Percentiles rank a stretch among this genome's conserved stretches.
These are phyloP conservation scores for Marchantia polymorpha DNA, from an alignment of 225 moss, liverwort and hornwort genomes.

Conservation along the genomic window DNA sequence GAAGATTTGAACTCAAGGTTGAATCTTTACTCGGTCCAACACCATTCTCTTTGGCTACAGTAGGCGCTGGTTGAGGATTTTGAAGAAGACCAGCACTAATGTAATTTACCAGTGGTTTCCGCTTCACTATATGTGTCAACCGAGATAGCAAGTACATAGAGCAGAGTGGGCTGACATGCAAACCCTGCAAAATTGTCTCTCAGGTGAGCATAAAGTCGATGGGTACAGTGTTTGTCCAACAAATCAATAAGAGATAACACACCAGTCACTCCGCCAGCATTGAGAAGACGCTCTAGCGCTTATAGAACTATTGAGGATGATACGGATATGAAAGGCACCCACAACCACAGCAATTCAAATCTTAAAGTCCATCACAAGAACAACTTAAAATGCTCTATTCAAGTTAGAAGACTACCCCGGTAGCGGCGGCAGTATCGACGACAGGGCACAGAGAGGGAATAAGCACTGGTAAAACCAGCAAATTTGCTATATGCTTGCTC, in stretches of 20 bases:
- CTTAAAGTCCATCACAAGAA: neutral
- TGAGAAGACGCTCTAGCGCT: neutral
- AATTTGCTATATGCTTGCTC: slow-evolving; percentile 83
- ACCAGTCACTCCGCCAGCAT: neutral
- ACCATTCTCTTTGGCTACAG: slow-evolving; percentile 43
- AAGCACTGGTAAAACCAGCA: slow-evolving; percentile 79
- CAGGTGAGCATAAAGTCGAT: neutral
- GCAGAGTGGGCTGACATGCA: slow-evolving; percentile 88
- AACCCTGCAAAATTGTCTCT: slow-evolving; percentile 50
- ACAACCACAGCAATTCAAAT: neutral
- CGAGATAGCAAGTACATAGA: slow-evolving; percentile 92
- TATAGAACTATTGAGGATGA: neutral
- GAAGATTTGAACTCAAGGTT: slow-evolving; percentile 4
- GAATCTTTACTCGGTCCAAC: slow-evolving; percentile 35
- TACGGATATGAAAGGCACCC: neutral
- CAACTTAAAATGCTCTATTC: neutral
- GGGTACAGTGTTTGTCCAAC: neutral
- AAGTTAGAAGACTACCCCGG: slow-evolving; percentile 52
- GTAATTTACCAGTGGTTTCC: slow-evolving; percentile 82
- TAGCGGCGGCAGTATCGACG: slow-evolving; percentile 38
- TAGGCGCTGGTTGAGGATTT: slow-evolving; percentile 55
- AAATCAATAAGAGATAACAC: neutral
- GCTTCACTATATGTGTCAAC: slow-evolving; percentile 85
- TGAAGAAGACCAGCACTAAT: slow-evolving; percentile 86
- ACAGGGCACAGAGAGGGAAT: slow-evolving; percentile 70